Base-by-base conservation (phyloP, 75 land plant species). In the Azolla pinnata region DNA sequence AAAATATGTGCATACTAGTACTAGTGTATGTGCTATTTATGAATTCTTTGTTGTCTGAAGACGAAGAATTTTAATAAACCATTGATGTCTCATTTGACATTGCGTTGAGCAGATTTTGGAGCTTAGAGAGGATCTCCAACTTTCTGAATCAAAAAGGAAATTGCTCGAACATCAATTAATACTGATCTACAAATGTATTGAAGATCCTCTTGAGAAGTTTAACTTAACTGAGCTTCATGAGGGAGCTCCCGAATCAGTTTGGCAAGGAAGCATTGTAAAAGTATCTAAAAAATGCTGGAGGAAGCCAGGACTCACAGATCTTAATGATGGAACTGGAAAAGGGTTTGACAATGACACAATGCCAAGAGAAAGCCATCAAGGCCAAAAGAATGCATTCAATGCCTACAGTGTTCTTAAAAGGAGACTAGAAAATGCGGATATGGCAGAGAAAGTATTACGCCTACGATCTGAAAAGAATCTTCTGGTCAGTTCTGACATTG, bases 161-260 rank as follows among this genome's bases (percentile, higher is more conserved):
- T 16, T 60, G 44, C 20, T 60, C 27, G 46, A 60, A 44, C 18
- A 60, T 60, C 46, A 60, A 14, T 21, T 60, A 30, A 12, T 4
- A 19, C 24, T 38, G 24, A 60, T 60, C 45, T 2, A 38, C 31
- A 60, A 60, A 60, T 38, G 62, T 30, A 44, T 60, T 10, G 62
- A 60, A 35, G 62, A 60, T 4, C 62, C 62, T 19, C 62, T 60
- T 44, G 62, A 60, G 44, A 40, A 24, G 47, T 60, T 60, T 60
- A 38, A 60, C 45, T 44, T 60, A 29, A 52, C 54, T 24, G 54
- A 52, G 14, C 54, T 52, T 52, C 54, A 23, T 52, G 54, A 52
- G 54, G 27, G 54, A 52, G 54, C 54, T 52, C 54, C 54, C 24
- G 54, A 52, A 24, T 52, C 54, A 25, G 29, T 52, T 52, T 29